phyloP scores from a whole-genome alignment of 2,329 filamentous ascomycete species.

The Pseudocercospora musae region DNA sequence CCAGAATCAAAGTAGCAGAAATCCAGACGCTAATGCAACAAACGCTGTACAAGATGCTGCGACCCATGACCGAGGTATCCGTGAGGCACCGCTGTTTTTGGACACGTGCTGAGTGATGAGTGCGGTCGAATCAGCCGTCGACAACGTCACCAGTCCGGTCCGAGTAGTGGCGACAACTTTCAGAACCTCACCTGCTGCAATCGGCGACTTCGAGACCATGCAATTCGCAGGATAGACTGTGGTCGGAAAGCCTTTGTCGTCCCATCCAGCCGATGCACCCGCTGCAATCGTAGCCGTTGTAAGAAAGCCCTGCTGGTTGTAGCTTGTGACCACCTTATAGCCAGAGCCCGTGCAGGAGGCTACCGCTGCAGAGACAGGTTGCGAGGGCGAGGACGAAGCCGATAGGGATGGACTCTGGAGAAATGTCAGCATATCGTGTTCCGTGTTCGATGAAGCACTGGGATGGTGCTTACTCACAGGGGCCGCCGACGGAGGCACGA shows the following conservation, averaged over 20 bases:
- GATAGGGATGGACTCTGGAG: slow-evolving; percentile 44
- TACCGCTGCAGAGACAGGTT: slow-evolving; percentile 43
- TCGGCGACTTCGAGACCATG: slow-evolving; percentile 4
- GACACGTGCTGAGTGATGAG: slow-evolving; percentile 19
- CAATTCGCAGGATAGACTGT: slow-evolving; percentile 32
- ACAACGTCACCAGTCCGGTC: slow-evolving; percentile 14
- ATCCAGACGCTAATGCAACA: slow-evolving; percentile 16
- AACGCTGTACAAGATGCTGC: slow-evolving; percentile 14
- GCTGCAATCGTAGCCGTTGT: slow-evolving; percentile 44
- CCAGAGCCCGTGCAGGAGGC: slow-evolving; percentile 42
- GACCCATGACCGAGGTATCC: slow-evolving; percentile 2
- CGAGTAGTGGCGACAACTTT: slow-evolving; percentile 8
- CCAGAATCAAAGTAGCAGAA: slow-evolving; percentile 10
- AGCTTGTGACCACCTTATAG: slow-evolving; percentile 47
- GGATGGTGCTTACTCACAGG: slow-evolving; percentile 58
- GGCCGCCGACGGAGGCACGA: slow-evolving; percentile 68
- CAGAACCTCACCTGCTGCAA: slow-evolving; percentile 10
- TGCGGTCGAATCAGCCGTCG: slow-evolving; percentile 14
- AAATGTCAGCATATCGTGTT: slow-evolving; percentile 27
- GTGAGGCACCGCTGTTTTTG: slow-evolving; percentile 2
- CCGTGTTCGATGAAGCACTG: slow-evolving; percentile 31
- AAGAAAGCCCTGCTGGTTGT: slow-evolving; percentile 50
- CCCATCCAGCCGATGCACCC: slow-evolving; percentile 43
- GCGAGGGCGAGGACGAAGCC: slow-evolving; percentile 53
- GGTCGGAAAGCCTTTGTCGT: slow-evolving; percentile 46